Conservation (phyloP, 2,329 filamentous ascomycete genomes). For the Xylariales sp. region DNA sequence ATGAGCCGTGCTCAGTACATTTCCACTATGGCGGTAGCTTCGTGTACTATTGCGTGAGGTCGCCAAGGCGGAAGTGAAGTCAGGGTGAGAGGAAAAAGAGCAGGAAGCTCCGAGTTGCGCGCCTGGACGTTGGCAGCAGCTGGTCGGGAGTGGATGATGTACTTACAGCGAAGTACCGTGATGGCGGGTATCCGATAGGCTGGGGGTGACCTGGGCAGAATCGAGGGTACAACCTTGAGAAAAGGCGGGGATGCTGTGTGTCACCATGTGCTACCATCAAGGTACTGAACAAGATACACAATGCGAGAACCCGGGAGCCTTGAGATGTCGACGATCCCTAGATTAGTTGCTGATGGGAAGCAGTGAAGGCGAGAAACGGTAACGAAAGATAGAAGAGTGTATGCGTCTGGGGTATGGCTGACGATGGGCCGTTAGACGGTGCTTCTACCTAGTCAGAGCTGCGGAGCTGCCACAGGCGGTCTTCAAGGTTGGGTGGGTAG, state of each 20-base stretch:
- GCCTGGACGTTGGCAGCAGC: slow-evolving; percentile 24
- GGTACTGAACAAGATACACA: not conserved
- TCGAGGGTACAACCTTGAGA: slow-evolving; percentile 6
- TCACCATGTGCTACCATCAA: not conserved
- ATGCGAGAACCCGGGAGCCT: not conserved
- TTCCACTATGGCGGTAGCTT: too few relatives aligned
- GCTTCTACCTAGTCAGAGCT: slow-evolving; percentile 2
- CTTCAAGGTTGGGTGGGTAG: slow-evolving; percentile 7
- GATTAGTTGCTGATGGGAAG: not conserved
- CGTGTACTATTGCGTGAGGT: too few relatives aligned
- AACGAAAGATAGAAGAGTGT: slow-evolving; percentile 1
- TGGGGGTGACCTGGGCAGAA: slow-evolving; percentile 3
- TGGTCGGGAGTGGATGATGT: slow-evolving; percentile 23
- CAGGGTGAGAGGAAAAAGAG: slow-evolving; percentile 1
- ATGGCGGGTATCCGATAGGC: slow-evolving; percentile 30
- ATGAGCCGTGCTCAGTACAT: too few relatives aligned
- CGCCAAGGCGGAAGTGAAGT: not conserved
- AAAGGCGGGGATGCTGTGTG: slow-evolving; percentile 5
- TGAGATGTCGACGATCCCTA: not conserved
- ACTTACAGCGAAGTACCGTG: slow-evolving; percentile 15
- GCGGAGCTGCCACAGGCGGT: slow-evolving; percentile 5
- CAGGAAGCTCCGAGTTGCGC: slow-evolving; percentile 1
- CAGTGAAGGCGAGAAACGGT: not conserved
- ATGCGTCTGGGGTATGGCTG: slow-evolving; percentile 4
- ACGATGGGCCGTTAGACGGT: slow-evolving; percentile 5